A percentile compares a stretch with the other conserved stretches of the same genome.
Evolutionary conservation across 371 early-diverging fungal species (phyloP).

Genomic region (Lichtheimia corymbifera): DNA sequence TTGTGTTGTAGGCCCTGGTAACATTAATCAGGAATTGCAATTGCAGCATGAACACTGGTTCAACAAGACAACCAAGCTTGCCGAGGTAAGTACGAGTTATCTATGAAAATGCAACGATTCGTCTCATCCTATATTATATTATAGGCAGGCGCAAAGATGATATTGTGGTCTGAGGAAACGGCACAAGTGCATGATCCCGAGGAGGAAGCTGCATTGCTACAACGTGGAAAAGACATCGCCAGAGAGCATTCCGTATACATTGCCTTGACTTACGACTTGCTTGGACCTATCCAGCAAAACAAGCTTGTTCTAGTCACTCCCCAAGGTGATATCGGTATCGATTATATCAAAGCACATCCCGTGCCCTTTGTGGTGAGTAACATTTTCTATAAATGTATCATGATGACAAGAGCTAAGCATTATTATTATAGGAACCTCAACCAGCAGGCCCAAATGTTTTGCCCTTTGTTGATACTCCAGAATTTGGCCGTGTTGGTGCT

Average conservation of each 20-base stretch:
- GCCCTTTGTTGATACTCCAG: conserved; percentile 45
- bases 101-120: neutral
- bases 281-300: conserved; percentile 29
- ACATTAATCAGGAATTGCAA: conserved; percentile 8
- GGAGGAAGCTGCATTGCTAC: conserved; percentile 27
- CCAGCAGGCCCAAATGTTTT: conserved; percentile 43
- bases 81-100: conserved; percentile 9
- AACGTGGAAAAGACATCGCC: conserved; percentile 33
- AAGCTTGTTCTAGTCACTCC: conserved; percentile 49
- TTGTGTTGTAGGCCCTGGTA: conserved; percentile 34
- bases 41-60: conserved; percentile 31
- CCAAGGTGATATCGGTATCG: conserved; percentile 43
- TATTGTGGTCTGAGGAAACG: conserved; percentile 52
- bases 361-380: conserved; percentile 43
- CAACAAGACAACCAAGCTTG: conserved; percentile 20
- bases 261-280: conserved; percentile 38
- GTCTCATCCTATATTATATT: neutral
- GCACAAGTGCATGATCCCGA: conserved; percentile 17
- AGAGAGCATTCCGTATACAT: conserved; percentile 38
- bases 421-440: conserved; percentile 27
- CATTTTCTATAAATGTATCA: neutral
- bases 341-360: conserved; percentile 58
- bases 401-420: neutral
- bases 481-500: conserved; percentile 53
- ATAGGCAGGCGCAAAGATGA: conserved; percentile 43